phyloP scores from a whole-genome alignment of 768 basidiomycete species.

The Amanita pallidorosea region DNA sequence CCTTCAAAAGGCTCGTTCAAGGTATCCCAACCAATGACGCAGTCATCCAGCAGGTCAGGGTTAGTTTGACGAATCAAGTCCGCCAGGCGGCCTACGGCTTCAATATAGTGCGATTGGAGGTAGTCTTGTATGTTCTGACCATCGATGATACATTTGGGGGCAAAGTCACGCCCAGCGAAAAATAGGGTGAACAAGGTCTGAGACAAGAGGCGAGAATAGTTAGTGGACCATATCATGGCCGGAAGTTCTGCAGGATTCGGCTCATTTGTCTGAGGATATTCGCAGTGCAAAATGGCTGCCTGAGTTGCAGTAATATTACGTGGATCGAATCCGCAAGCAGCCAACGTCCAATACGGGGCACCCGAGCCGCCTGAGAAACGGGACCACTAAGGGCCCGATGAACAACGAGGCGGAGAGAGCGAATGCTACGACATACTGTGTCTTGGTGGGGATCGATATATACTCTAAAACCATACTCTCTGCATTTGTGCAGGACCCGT shows the following conservation, averaged over 20 bases:
- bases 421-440: slow-evolving; percentile 42
- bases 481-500: slow-evolving; percentile 79
- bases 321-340: slow-evolving; percentile 85
- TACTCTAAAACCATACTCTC: slow-evolving; percentile 83
- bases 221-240: slow-evolving; percentile 96
- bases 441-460: slow-evolving; percentile 98
- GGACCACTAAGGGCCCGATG: slow-evolving; percentile 60
- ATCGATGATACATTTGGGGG: slow-evolving; percentile 86
- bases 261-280: slow-evolving; percentile 58
- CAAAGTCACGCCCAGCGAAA: slow-evolving; percentile 83
- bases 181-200: slow-evolving; percentile 93
- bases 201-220: slow-evolving; percentile 80
- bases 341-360: slow-evolving; percentile 88
- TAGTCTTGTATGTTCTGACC: slow-evolving; percentile 89
- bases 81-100: slow-evolving; percentile 65
- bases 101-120: slow-evolving; percentile 66
- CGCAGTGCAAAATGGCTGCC: slow-evolving; percentile 78
- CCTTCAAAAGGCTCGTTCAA: slow-evolving; percentile 94
- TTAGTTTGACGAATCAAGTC: slow-evolving; percentile 69
- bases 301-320: slow-evolving; percentile 77
- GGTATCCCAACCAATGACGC: slow-evolving; percentile 94
- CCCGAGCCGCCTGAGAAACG: slow-evolving; percentile 93
- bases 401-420: slow-evolving; percentile 1
- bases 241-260: slow-evolving; percentile 71
- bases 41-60: slow-evolving; percentile 61